These are phyloP conservation scores for Talaromyces marneffei DNA, from an alignment of 2,329 filamentous ascomycete species.

Conservation along the genomic window DNA sequence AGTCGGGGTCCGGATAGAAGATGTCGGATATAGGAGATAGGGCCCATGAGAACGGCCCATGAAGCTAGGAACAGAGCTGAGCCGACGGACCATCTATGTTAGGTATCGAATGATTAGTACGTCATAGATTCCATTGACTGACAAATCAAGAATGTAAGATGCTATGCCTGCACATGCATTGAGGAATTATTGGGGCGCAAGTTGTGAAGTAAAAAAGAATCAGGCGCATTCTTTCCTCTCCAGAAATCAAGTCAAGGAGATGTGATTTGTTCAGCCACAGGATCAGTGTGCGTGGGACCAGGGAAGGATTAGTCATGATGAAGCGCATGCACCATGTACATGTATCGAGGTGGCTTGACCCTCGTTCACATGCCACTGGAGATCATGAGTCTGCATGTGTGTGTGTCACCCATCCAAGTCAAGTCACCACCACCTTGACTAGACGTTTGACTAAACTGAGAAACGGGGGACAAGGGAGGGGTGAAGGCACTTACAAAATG, in stretches of 20 bases:
- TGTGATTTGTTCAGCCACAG: slow-evolving; percentile 11
- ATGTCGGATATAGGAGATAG: slow-evolving; percentile 73
- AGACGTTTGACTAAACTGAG: neutral
- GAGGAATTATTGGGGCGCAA: neutral
- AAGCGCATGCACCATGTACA: neutral
- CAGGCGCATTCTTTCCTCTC: slow-evolving; percentile 3
- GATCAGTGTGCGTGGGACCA: slow-evolving; percentile 3
- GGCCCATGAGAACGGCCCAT: slow-evolving; percentile 93
- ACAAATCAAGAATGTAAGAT: neutral
- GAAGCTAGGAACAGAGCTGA: slow-evolving; percentile 84
- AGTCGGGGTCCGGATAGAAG: slow-evolving; percentile 76
- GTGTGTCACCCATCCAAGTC: slow-evolving; percentile 6
- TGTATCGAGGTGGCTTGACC: slow-evolving; percentile 3
- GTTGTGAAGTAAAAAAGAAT: neutral
- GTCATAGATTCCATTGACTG: no score
- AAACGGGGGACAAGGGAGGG: neutral
- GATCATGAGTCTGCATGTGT: slow-evolving; percentile 4
- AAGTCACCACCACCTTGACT: neutral
- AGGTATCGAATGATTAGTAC: neutral
- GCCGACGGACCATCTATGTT: slow-evolving; percentile 87
- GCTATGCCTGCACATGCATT: neutral
- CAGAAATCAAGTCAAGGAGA: neutral
- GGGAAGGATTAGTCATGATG: neutral
- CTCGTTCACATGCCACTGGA: slow-evolving; percentile 11
- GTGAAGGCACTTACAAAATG: slow-evolving; percentile 71